Conservation (phyloP, 306 rosid genomes). For the Quercus wislizeni region DNA sequence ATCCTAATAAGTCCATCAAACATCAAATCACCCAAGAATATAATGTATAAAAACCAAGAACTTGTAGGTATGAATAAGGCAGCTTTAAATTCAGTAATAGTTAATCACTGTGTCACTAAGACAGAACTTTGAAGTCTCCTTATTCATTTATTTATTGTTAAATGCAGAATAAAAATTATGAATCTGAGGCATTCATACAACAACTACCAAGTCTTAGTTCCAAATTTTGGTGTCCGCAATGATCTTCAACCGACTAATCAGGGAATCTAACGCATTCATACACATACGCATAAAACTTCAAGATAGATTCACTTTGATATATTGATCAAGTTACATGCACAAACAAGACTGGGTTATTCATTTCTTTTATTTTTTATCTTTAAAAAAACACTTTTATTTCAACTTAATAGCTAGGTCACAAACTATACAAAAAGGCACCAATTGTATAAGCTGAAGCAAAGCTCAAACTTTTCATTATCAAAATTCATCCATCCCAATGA, state of each 20-base stretch:
- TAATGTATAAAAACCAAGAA: not conserved
- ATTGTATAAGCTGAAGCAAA: not conserved
- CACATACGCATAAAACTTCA: not conserved
- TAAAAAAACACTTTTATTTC: not conserved
- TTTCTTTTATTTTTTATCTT: not conserved
- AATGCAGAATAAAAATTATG: not conserved
- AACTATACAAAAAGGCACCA: not conserved
- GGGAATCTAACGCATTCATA: not conserved
- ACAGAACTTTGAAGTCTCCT: not conserved
- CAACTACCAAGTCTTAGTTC: too few relatives aligned
- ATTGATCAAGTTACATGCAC: not conserved
- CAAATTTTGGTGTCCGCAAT: too few relatives aligned
- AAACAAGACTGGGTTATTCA: not conserved
- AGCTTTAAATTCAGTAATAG: not conserved
- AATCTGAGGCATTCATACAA: not conserved
- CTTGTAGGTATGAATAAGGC: not conserved
- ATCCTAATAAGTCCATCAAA: not conserved
- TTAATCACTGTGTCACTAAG: too few relatives aligned
- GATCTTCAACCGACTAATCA: too few relatives aligned
- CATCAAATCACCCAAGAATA: not conserved
- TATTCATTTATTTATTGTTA: not conserved
- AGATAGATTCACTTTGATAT: not conserved
- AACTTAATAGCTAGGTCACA: not conserved
- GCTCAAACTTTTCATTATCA: not conserved
- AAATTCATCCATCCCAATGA: not conserved